Base-by-base conservation (phyloP, 805 yeast species). In the Schwanniomyces occidentalis region DNA sequence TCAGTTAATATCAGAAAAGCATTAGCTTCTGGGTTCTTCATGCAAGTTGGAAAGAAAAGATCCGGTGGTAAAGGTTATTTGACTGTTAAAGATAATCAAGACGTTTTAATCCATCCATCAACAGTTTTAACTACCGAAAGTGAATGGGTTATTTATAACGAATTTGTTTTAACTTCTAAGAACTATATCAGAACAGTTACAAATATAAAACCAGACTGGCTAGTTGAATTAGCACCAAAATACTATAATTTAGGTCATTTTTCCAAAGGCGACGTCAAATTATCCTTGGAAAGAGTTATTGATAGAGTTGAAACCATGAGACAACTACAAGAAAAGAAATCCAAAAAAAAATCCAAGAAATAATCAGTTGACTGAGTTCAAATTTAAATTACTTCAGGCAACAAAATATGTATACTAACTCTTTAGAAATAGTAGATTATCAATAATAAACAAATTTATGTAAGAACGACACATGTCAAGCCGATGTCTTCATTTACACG, bases 1-100 rank as follows among this genome's bases (percentile, higher is more conserved):
- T 82, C 81, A 60, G 80, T 76, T 48, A 84, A 87, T 51, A 81
- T 93, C 45, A 75, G 95, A 38, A 85, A 84, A 58, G 96, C 98
- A 0, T 63, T 93, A 39, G 75, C 87, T 4, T 76, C 87, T n/a
- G 99, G 99, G 2, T 90, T 89, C 61, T 93, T 93, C 70, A 90
- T 93, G 98, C 99, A 93, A 68, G 95, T 86, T 36, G 98, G 97
- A 21, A 93, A 90, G 67, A 87, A 86, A 69, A 80, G 78, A 66
- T 76, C 85, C n/a, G 81, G 87, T 24, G 73, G 77, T 26, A 65
- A 65, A 46, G 90, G 86, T n/a, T 91, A 84, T 59, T 75, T 85
- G 49, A 93, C 99, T 0, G 85, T 90, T 32, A 89, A 89, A 63
- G 99, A 93, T 62, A 89, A 90, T 55, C 99, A 93, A 68, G 98